Conservation (phyloP, 1,284 basidiomycete species). For the Amylostereum areolatum region DNA sequence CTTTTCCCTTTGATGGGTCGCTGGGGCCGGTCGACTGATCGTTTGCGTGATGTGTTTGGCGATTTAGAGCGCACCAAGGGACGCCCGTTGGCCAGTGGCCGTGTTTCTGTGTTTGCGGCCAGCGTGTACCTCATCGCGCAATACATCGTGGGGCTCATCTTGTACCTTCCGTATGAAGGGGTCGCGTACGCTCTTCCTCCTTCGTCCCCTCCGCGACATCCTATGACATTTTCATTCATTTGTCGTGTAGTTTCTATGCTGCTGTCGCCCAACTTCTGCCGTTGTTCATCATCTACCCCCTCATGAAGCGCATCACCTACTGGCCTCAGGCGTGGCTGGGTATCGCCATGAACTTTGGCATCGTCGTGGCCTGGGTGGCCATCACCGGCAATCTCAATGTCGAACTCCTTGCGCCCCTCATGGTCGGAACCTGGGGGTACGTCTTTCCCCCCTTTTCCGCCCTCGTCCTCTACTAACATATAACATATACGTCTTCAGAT, state of each 20-base stretch:
- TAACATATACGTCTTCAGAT: conserved; percentile 33
- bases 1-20: too few species aligned
- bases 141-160: conserved; percentile 33
- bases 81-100: conserved; percentile 39
- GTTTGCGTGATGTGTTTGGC: neutral
- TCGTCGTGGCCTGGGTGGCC: conserved; percentile 40
- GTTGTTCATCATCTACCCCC: conserved; percentile 40
- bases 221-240: neutral
- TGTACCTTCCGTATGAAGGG: conserved; percentile 25
- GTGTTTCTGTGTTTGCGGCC: conserved; percentile 34
- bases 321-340: conserved; percentile 79
- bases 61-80: conserved; percentile 34
- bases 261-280: conserved; percentile 38
- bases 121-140: conserved; percentile 31
- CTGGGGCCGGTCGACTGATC: too few species aligned
- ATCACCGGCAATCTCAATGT: conserved; percentile 30
- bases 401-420: conserved; percentile 25
- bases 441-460: too few species aligned
- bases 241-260: conserved; percentile 22
- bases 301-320: conserved; percentile 51
- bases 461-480: conserved; percentile 12
- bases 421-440: conserved; percentile 41
- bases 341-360: conserved; percentile 46
- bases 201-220: neutral
- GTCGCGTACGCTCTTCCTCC: conserved; percentile 28